Percentiles rank a stretch among this genome's conserved stretches.
Conservation (phyloP, 129 eudicot genomes). For the Erigeron canadensis region DNA sequence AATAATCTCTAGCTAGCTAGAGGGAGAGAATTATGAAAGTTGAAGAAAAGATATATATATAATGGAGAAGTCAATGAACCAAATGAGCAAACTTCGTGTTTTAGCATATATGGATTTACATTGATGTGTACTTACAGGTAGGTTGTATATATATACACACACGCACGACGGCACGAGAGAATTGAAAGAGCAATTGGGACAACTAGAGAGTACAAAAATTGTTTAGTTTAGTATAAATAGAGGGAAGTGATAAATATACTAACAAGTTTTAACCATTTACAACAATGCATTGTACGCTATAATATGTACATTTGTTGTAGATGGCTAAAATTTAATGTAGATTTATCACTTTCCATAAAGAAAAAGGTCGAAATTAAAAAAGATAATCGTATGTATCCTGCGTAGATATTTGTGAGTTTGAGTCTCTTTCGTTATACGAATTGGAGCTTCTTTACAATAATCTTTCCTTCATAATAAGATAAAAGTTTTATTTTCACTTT, state of each 20-base stretch:
- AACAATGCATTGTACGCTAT: no score
- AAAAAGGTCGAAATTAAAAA: background rate
- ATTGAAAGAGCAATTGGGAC: constrained; percentile 14
- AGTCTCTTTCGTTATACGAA: no score
- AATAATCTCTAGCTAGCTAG: background rate
- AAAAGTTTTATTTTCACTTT: no score
- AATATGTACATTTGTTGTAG: no score
- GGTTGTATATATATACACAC: background rate
- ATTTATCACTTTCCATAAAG: no score
- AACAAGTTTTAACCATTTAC: no score
- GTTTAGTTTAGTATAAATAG: constrained; percentile 15
- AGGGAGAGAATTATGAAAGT: background rate
- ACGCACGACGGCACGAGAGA: no score
- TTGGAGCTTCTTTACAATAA: no score
- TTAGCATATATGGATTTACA: constrained; percentile 17
- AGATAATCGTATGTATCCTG: background rate
- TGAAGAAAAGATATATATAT: constrained; percentile 1
- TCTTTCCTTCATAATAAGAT: no score
- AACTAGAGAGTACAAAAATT: constrained; percentile 19
- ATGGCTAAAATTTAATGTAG: no score
- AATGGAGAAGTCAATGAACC: background rate
- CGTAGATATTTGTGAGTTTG: background rate
- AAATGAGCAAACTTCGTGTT: constrained; percentile 15
- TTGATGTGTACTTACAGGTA: constrained; percentile 16
- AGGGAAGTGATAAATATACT: no score